A percentile compares a stretch with the other conserved stretches of the same genome.
Conservation (phyloP, 495 filamentous ascomycete genomes). For the Trichoderma erinaceum region DNA sequence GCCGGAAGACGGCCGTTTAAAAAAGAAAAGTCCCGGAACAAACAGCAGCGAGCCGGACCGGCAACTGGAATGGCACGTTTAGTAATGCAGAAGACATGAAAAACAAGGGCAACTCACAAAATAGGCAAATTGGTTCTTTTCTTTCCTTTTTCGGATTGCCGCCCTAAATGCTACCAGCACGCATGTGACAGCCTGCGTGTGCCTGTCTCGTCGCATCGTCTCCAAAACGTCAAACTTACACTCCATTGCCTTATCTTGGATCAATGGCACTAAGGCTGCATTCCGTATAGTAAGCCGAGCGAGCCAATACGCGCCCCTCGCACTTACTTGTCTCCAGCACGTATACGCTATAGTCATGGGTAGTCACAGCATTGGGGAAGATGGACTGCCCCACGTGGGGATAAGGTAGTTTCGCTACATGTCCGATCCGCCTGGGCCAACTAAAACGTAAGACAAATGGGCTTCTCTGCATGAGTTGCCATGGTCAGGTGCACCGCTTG, state of each 20-base stretch:
- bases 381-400: no score
- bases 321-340: neutral
- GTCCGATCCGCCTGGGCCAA: neutral
- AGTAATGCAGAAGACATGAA: no score
- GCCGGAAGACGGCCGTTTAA: no score
- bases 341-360: neutral
- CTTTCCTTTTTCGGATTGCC: neutral
- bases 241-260: conserved; percentile 9
- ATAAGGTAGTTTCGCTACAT: no score
- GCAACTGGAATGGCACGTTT: no score
- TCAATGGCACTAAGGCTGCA: neutral
- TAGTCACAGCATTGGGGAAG: no score
- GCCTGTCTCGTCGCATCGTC: neutral
- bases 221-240: neutral
- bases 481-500: neutral
- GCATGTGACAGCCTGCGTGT: neutral
- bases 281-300: neutral
- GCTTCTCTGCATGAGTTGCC: neutral
- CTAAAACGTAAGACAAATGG: conserved; percentile 8
- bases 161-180: neutral
- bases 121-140: neutral
- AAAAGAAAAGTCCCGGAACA: no score
- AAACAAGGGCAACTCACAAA: neutral
- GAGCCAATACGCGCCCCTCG: neutral
- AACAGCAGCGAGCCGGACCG: no score